Evolutionary conservation across 768 basidiomycete genomes (phyloP).

Genomic region (Dioszegia crocea): DNA sequence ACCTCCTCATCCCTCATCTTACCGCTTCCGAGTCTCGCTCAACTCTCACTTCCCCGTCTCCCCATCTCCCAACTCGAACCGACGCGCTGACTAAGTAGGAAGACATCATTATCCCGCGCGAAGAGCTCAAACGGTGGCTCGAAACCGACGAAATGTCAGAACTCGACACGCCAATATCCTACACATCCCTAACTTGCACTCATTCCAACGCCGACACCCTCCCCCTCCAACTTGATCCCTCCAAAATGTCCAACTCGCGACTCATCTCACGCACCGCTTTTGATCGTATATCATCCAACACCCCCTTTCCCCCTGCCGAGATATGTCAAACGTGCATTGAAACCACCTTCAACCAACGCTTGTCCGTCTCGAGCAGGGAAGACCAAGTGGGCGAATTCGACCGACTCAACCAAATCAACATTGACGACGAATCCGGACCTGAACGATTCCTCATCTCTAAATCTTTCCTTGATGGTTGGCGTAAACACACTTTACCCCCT

Average conservation of each 20-base stretch:
- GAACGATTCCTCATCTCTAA: slow-evolving; percentile 20
- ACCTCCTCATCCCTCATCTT: too few species aligned
- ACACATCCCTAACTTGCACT: slow-evolving; percentile 13
- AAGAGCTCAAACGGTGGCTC: slow-evolving; percentile 23
- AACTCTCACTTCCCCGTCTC: too few species aligned
- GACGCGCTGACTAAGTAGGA: neutral
- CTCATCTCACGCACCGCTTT: slow-evolving; percentile 27
- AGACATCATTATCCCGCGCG: slow-evolving; percentile 28
- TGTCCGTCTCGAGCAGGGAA: neutral
- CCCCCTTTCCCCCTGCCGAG: slow-evolving; percentile 4
- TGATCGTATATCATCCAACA: slow-evolving; percentile 10
- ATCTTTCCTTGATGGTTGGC: slow-evolving; percentile 29
- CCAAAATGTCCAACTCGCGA: slow-evolving; percentile 10
- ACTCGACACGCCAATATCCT: neutral
- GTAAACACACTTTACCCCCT: neutral
- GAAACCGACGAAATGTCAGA: too few species aligned
- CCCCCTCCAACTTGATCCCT: slow-evolving; percentile 18
- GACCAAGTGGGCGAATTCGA: slow-evolving; percentile 20
- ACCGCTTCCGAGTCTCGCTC: too few species aligned
- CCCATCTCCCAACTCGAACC: slow-evolving; percentile 4
- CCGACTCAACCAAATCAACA: slow-evolving; percentile 4
- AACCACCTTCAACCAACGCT: neutral
- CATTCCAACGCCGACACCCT: slow-evolving; percentile 12
- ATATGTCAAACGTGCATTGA: slow-evolving; percentile 30
- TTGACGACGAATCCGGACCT: neutral